A percentile compares a stretch with the other conserved stretches of the same genome.
Evolutionary conservation across 495 filamentous ascomycete species (phyloP).

Genomic region (Penicillium canariense): DNA sequence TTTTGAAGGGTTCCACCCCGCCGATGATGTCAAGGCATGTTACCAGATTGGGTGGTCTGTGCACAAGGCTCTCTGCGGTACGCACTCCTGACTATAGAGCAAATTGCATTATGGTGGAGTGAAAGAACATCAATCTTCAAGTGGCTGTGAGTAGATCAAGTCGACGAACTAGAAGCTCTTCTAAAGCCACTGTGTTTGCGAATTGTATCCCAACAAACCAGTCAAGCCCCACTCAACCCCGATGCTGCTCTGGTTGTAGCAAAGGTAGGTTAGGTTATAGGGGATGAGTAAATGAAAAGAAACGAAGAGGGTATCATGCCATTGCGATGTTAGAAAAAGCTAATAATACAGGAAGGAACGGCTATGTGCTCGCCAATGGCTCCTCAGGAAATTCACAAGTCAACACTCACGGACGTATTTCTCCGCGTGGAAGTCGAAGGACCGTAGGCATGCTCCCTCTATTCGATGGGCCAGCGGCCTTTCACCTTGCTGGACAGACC

Average conservation of each 20-base stretch:
- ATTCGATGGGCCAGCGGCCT: constrained; percentile 37
- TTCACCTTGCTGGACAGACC: constrained; percentile 38
- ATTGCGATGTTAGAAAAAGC: constrained; percentile 10
- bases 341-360: constrained; percentile 6
- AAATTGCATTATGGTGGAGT: too few relatives aligned
- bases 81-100: too few relatives aligned
- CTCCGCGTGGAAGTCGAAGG: not conserved
- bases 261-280: constrained; percentile 51
- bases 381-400: not conserved
- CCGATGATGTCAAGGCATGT: not conserved
- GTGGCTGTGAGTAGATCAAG: not conserved
- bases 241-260: constrained; percentile 65
- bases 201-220: constrained; percentile 59
- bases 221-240: constrained; percentile 60
- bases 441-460: not conserved
- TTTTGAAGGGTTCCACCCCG: not conserved
- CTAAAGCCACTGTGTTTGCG: constrained; percentile 36
- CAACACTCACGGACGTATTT: not conserved
- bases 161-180: constrained; percentile 2
- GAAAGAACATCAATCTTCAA: not conserved
- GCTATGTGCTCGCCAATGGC: constrained; percentile 11
- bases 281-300: not conserved
- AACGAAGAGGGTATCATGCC: constrained; percentile 9
- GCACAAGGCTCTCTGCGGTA: too few relatives aligned
- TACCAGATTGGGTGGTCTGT: not conserved